Percentiles rank a stretch among this genome's conserved stretches.
Evolutionary conservation across 208 protist genomes (phyloP).

Genomic region (Acanthamoeba culbertsoni): DNA sequence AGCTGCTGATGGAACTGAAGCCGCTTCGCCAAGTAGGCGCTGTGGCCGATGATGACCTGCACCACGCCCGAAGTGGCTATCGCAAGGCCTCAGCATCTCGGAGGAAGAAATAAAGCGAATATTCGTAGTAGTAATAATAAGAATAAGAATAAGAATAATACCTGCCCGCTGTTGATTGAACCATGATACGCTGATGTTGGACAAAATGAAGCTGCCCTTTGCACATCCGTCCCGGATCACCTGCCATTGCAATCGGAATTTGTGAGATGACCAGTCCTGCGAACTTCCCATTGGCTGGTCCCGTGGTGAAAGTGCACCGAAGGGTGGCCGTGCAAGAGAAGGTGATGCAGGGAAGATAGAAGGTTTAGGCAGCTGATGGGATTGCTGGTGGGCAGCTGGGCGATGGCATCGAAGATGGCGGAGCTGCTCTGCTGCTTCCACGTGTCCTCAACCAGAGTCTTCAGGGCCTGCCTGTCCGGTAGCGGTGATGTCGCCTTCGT

Average conservation of each 20-base stretch:
- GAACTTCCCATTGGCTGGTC: neutral
- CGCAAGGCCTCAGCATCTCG: neutral
- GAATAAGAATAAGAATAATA: neutral
- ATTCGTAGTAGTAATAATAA: no score
- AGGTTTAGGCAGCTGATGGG: conserved; percentile 17
- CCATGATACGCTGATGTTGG: neutral
- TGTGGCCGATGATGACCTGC: neutral
- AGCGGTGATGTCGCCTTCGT: neutral
- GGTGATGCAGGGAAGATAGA: neutral
- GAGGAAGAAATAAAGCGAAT: no score
- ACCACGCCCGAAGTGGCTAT: neutral
- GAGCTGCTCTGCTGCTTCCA: neutral
- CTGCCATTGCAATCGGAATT: neutral
- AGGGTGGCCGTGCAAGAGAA: conserved; percentile 4
- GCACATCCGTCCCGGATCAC: neutral
- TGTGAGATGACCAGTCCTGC: neutral
- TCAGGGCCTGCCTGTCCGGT: neutral
- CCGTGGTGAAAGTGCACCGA: neutral
- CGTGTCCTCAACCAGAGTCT: neutral
- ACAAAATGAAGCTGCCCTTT: neutral
- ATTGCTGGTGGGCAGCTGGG: neutral
- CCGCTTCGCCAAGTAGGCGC: neutral
- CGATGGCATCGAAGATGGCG: neutral
- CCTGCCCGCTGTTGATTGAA: neutral
- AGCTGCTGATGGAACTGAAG: conserved; percentile 52